Conservation (phyloP, 2,329 filamentous ascomycete genomes). For the Bisporella sp. region DNA sequence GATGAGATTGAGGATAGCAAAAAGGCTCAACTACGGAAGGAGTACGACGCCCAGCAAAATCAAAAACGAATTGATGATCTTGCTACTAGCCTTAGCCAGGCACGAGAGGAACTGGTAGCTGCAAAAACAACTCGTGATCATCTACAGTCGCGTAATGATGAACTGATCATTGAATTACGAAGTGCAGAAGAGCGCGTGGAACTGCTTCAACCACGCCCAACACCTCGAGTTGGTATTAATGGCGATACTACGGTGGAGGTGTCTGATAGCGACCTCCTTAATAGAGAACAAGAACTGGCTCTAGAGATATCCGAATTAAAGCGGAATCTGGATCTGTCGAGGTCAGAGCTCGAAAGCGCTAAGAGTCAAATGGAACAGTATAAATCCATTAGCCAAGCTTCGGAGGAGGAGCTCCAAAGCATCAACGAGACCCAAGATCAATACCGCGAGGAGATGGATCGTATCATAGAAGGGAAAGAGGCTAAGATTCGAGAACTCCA, state of each 20-base stretch:
- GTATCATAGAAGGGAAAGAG: slow-evolving; percentile 69
- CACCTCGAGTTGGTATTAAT: slow-evolving; percentile 45
- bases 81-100: slow-evolving; percentile 68
- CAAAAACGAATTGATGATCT: slow-evolving; percentile 93
- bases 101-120: slow-evolving; percentile 79
- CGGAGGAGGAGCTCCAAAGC: slow-evolving; percentile 80
- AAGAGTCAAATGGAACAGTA: slow-evolving; percentile 81
- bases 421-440: slow-evolving; percentile 76
- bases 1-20: slow-evolving; percentile 80
- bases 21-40: slow-evolving; percentile 75
- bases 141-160: slow-evolving; percentile 80
- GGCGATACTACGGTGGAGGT: slow-evolving; percentile 31
- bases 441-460: slow-evolving; percentile 81
- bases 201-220: slow-evolving; percentile 73
- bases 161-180: slow-evolving; percentile 79
- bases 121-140: slow-evolving; percentile 86
- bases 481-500: slow-evolving; percentile 72
- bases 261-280: slow-evolving; percentile 43
- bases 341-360: slow-evolving; percentile 72
- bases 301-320: slow-evolving; percentile 81
- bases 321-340: slow-evolving; percentile 76
- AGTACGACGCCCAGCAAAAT: slow-evolving; percentile 81
- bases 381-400: slow-evolving; percentile 76
- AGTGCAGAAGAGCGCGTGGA: slow-evolving; percentile 83
- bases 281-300: slow-evolving; percentile 70